Evolutionary conservation across 2,329 filamentous ascomycete species (phyloP), one percentile per base, ranked within the genome.

Genomic region (Magnaporthales sp.): DNA sequence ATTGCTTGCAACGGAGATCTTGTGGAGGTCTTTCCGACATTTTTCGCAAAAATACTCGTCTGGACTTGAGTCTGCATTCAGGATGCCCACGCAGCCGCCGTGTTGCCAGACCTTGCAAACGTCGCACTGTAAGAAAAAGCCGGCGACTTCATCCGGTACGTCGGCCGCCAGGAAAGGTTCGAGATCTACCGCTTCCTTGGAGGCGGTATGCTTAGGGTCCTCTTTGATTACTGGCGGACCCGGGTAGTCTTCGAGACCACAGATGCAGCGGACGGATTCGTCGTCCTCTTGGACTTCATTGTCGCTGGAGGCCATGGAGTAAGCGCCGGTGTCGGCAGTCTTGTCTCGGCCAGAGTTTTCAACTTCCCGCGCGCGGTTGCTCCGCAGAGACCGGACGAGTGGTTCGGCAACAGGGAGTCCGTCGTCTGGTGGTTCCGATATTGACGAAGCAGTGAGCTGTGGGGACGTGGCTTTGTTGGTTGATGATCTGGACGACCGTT

Each of bases 71-170:
- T 91, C 90, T 78, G 97, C 94, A 71, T 95, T 95, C 81, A 96
- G 93, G 74, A 99, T 97, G 68, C 95, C 94, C 68, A 99, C 94
- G 75, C 95, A 99, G 68, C 93, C 94, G 73, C 95, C 95, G 76
- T 99, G 95, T 77, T 99, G 95, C 95, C 94, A 99, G 70, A 98
- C 95, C 76, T 96, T 96, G 83, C 95, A 99, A 70, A 91, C 84
- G 79, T 98, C 95, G 84, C 95, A 99, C 81, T 98, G 94, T 71
- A 99, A 93, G 79, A 97, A 99, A 78, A 98, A 90, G 65, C 93
- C 94, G 61, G 94, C 95, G 71, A 94, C 85, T 70, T 98, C 94
- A 73, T 97, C 93, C 32, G 89, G 87, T 69, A 92, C 83, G 70
- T 88, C 80, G 80, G 88, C 79, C 76, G 83, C 77, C 77, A 84